These are phyloP conservation scores for Monosporascus cannonballus DNA, from an alignment of 2,329 filamentous ascomycete genomes.

Conservation along the genomic window DNA sequence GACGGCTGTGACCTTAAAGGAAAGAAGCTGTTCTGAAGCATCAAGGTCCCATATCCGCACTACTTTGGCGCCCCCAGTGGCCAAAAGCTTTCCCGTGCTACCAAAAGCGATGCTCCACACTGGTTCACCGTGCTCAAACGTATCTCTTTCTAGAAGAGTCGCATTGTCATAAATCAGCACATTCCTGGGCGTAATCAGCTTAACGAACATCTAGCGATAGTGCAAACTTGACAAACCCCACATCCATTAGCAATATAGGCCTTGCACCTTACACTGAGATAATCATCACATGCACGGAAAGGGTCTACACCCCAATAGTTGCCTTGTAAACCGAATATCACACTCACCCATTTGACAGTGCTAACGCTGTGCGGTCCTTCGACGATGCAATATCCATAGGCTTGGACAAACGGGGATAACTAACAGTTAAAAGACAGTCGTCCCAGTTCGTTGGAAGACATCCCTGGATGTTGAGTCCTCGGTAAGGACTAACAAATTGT, in stretches of 20 bases:
- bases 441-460: conserved; percentile 12
- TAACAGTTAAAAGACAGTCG: conserved; percentile 16
- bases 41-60: conserved; percentile 11
- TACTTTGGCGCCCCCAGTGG: conserved; percentile 6
- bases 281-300: too few species aligned
- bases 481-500: conserved; percentile 10
- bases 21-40: conserved; percentile 1
- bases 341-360: conserved; percentile 6
- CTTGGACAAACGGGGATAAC: conserved; percentile 5
- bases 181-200: background rate
- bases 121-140: conserved; percentile 11
- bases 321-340: too few species aligned
- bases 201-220: too few species aligned
- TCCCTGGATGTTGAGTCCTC: conserved; percentile 13
- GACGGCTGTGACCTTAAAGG: conserved; percentile 4
- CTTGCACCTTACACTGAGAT: too few species aligned
- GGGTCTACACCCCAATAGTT: too few species aligned
- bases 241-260: too few species aligned
- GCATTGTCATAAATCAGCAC: conserved; percentile 15
- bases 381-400: conserved; percentile 5
- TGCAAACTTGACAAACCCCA: too few species aligned
- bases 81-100: conserved; percentile 6
- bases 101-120: conserved; percentile 15
- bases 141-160: conserved; percentile 11
- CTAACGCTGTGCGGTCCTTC: conserved; percentile 9